Evolutionary conservation across 495 filamentous ascomycete genomes (phyloP).

Genomic region (Penicillium soppii): DNA sequence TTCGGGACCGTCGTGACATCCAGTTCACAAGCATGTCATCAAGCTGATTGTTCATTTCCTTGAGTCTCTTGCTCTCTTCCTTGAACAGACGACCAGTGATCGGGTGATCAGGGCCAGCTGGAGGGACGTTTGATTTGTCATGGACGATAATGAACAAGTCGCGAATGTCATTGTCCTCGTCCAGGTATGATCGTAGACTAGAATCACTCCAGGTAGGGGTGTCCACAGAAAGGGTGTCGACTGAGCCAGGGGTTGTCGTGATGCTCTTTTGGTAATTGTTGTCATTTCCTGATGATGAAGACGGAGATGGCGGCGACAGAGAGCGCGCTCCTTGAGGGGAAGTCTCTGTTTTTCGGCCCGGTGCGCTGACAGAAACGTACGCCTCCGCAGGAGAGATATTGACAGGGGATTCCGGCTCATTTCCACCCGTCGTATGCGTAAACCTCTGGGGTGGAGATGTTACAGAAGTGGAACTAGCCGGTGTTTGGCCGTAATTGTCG

Average conservation of each 20-base stretch:
- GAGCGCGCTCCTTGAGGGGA: conserved; percentile 64
- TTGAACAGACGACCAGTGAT: conserved; percentile 77
- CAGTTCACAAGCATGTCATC: conserved; percentile 85
- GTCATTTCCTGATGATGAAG: conserved; percentile 65
- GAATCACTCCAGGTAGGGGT: conserved; percentile 77
- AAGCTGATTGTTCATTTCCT: conserved; percentile 79
- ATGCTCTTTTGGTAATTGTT: conserved; percentile 27
- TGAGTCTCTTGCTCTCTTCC: conserved; percentile 77
- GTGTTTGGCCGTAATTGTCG: conserved; percentile 8
- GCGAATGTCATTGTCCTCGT: conserved; percentile 86
- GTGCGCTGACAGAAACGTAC: conserved; percentile 40
- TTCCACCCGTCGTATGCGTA: conserved; percentile 37
- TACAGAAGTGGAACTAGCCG: conserved; percentile 21
- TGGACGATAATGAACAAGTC: conserved; percentile 90
- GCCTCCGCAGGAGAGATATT: conserved; percentile 57
- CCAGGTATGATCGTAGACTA: conserved; percentile 82
- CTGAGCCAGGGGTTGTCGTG: conserved; percentile 39
- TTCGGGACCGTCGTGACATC: conserved; percentile 59
- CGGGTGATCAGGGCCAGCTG: conserved; percentile 77
- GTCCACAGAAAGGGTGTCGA: conserved; percentile 38
- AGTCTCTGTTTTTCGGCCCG: conserved; percentile 62
- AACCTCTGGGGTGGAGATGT: conserved; percentile 39
- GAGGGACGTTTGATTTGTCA: conserved; percentile 77
- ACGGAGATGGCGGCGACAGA: conserved; percentile 59
- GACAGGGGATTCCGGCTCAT: conserved; percentile 71